Evolutionary conservation across 176 grass and related monocot species (phyloP), one percentile per base, ranked within the genome.

Genomic region (Zea luxurians): DNA sequence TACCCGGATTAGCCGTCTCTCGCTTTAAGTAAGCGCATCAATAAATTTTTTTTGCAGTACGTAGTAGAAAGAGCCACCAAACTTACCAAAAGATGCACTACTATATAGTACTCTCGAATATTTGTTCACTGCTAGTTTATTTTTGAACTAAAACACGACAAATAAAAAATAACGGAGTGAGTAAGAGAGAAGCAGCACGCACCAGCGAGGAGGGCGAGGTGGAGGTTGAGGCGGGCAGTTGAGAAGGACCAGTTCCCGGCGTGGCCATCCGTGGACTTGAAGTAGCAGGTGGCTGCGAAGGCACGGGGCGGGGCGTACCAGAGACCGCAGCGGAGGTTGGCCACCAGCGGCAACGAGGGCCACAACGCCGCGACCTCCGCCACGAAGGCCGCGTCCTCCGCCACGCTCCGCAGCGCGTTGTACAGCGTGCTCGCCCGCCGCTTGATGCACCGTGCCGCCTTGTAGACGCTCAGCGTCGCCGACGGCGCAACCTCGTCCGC

Each of bases 221-320:
- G 91, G 54, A 98, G 91, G 73, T 94, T 98, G 77, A 98, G 87
- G 46, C 95, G 91, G 5, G 91, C 68, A 2, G 89, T 94, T 42
- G 73, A 92, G 82, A 97, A 98, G 43, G 83, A 83, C 89, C 89
- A 98, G 66, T 98, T 98, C 27, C 93, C 93, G 45, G 88, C 88
- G 49, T 98, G 95, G 0, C 95, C 95, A 43, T 98, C 95, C 27
- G 95, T 92, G 63, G 95, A 98, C 61, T 98, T 98, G 64, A 98
- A 98, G 70, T 98, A 94, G 86, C 91, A 98, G 27, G 89, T 85
- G 61, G 89, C 80, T 7, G 78, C 49, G 66, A 98, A 76, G 68
- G 82, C 10, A 15, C 86, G 80, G 6, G 80, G 77, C 37, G 59
- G 89, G 48, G 85, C 40, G 70, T 94, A 98, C 95, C 95, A 98